Percentiles rank a stretch among this genome's conserved stretches.
Conservation (phyloP, 441 rosid genomes). For the Eutrema salsugineum region DNA sequence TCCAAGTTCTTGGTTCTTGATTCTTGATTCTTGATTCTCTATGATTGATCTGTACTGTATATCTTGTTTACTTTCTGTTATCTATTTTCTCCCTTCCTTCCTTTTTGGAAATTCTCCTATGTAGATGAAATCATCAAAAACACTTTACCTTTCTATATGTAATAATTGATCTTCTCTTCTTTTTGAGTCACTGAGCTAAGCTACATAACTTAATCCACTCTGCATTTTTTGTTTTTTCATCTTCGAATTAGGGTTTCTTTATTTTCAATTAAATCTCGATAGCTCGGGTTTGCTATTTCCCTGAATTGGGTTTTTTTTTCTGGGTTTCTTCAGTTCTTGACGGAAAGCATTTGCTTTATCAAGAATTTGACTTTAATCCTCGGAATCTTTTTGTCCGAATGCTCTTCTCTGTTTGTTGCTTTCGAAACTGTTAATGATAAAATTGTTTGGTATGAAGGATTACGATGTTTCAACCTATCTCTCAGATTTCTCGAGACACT, state of each 20-base stretch:
- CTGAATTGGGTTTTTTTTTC: constrained; percentile 8
- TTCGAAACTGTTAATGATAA: constrained; percentile 22
- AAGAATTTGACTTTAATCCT: constrained; percentile 17
- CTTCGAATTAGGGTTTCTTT: not conserved
- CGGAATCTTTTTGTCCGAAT: not conserved
- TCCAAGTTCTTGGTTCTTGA: not conserved
- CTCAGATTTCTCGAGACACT: not conserved
- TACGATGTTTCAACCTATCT: constrained; percentile 7
- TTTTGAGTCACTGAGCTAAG: constrained; percentile 17
- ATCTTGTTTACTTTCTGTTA: not conserved
- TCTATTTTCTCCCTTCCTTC: not conserved
- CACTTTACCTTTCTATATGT: constrained; percentile 2
- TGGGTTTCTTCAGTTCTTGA: constrained; percentile 15
- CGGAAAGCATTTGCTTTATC: constrained; percentile 8
- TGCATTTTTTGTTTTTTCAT: constrained; percentile 1
- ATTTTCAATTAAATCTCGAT: not conserved
- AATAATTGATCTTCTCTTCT: constrained; percentile 25
- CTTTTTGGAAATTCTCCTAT: not conserved
- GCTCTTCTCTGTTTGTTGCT: constrained; percentile 8
- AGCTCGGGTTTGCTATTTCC: not conserved
- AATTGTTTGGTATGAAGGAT: not conserved
- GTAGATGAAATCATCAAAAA: constrained; percentile 25
- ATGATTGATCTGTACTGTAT: constrained; percentile 4
- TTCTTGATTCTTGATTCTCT: constrained; percentile 5
- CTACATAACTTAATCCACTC: constrained; percentile 13